Conservation (phyloP, 441 rosid genomes). For the Populus hybrid region DNA sequence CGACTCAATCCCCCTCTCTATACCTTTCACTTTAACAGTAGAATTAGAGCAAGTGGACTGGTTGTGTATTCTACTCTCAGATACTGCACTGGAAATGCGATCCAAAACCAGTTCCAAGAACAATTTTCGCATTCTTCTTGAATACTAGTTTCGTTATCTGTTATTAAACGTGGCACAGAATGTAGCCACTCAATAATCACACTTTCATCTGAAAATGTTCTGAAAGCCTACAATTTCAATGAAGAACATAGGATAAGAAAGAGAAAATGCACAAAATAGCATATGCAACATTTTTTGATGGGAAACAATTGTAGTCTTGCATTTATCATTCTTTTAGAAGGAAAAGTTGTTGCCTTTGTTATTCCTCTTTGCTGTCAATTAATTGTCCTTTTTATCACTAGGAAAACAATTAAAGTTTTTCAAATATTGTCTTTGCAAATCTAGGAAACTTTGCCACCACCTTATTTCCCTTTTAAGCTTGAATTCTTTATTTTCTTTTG, state of each 20-base stretch:
- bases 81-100: conserved; percentile 56
- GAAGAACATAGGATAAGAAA: conserved; percentile 15
- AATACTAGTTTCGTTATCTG: conserved; percentile 83
- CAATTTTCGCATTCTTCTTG: conserved; percentile 95
- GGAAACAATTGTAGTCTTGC: no score
- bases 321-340: no score
- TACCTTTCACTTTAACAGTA: conserved; percentile 25
- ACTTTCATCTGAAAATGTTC: conserved; percentile 54
- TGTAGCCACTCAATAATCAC: conserved; percentile 79
- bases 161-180: conserved; percentile 75
- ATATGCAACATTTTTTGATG: not conserved
- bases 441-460: no score
- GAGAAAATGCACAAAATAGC: not conserved
- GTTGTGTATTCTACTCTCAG: conserved; percentile 25
- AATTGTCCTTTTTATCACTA: no score
- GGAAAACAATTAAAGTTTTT: no score
- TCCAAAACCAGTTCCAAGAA: conserved; percentile 81
- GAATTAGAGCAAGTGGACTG: conserved; percentile 23
- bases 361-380: no score
- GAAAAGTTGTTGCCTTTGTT: no score
- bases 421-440: no score
- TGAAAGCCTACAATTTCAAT: conserved; percentile 52
- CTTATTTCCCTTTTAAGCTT: no score
- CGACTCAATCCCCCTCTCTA: conserved; percentile 43
- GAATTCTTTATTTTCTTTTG: no score